Evolutionary conservation across 2,329 filamentous ascomycete genomes (phyloP), one percentile per base, ranked within the genome.

Genomic region (Macrophomina phaseolina): DNA sequence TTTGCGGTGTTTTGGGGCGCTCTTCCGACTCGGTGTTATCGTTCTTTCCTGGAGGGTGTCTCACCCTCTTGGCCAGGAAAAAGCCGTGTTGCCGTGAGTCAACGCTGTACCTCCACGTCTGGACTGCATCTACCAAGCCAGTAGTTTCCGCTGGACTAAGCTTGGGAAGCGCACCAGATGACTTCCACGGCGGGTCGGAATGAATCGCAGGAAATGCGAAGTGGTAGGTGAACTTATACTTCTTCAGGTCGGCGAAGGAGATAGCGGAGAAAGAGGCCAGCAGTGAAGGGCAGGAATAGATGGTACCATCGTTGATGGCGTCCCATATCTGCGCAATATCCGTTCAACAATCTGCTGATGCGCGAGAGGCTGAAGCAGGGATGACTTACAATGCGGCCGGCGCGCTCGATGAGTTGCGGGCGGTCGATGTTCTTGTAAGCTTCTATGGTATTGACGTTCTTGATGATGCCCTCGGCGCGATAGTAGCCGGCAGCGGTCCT

Each of bases 141-240:
- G 89, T 90, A 67, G 90, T 94, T 78, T 98, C 94, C 69, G 86
- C 82, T 2, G 85, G 75, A 2, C 84, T 87, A 56, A 98, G 80
- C 58, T 79, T 78, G 2, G 83, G 72, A 3, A 69, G 68, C 23
- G 75, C 74, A 5, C 76, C 72, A 4, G 75, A 69, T 8, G 36
- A 53, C 72, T 87, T 90, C 95, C 95, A 99, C 34, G 86, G 83
- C 1, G 93, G 92, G 65, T 94, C 90, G 4, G 94, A 97, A 76
- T 97, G 94, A 52, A 99, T 85, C 16, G 94, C 93, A 0, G 95
- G 95, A 74, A 97, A 99, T 5, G 91, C 94, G 79, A 98, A 98
- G 89, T 96, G 97, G 80, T 98, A 98, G n/a, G 91, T 93, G 77
- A 98, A 97, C 69, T 90, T 92, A 81, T 98, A 98, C 76, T 96